Base-by-base conservation (phyloP, 179 eudicot genomes). In the Camellia oleifera region DNA sequence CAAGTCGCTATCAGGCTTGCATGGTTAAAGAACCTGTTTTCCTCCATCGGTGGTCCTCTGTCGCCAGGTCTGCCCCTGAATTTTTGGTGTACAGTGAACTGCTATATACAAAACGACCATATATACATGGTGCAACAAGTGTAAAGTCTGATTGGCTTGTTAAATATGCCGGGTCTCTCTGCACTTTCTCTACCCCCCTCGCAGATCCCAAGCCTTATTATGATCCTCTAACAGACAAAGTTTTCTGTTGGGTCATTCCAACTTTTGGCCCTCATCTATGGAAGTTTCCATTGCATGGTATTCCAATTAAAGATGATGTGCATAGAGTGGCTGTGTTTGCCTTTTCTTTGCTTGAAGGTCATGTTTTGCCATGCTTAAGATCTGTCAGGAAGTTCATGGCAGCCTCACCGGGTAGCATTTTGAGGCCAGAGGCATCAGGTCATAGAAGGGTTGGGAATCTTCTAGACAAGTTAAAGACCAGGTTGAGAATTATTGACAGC, bases 141-240 rank as follows among this genome's bases (percentile, higher is more conserved):
- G 94, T 97, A 83, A 83, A 88, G 73, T 50, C 97, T 10, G 89
- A 89, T 70, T 97, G 98, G 99, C 92, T 97, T 69, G 84, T 88
- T 65, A 90, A 85, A 48, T 89, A 91, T 79, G 97, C 98, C 20
- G 82, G 85, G 57, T 80, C 91, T 2, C 73, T 84, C 15, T 97
- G 97, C 85, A 84, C 82, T 11, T 94, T 86, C 79, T 90, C 97
- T 3, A 85, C 92, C 3, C 97, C 95, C 23, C 86, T 87, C 52
- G 72, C 82, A 8, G 98, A 94, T 79, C 90, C 92, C 8, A 86
- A 84, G 74, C 98, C 98, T 17, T 81, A 83, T 64, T 97, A 94
- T 78, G 93, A 92, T 79, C 87, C 91, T 52, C 53, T 45, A 7
- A 57, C 66, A 11, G 99, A 97, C 81, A 84, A 88, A 82, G 93